phyloP scores from a whole-genome alignment of 768 basidiomycete species.

The Xerocomus brunneocitrinus region DNA sequence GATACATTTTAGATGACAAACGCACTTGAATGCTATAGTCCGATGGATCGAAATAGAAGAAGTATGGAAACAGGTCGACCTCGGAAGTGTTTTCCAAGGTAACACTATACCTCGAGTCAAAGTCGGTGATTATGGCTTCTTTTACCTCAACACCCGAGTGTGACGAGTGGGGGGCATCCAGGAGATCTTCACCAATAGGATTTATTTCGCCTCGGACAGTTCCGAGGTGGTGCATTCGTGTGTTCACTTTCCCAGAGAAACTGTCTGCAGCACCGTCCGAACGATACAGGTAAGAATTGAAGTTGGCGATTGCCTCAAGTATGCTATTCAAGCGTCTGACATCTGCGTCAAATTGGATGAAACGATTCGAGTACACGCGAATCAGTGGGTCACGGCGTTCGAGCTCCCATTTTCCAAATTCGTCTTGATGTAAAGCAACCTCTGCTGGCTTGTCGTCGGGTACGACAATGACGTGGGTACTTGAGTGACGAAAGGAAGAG shows the following conservation, averaged over 20 bases:
- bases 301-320: constrained; percentile 16
- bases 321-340: not conserved
- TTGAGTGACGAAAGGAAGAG: not conserved
- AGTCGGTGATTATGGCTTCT: constrained; percentile 11
- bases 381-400: constrained; percentile 17
- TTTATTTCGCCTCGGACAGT: not conserved
- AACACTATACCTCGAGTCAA: constrained; percentile 11
- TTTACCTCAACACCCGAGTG: constrained; percentile 2
- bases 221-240: constrained; percentile 10
- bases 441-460: constrained; percentile 9
- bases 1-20: not conserved
- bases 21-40: constrained; percentile 17
- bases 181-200: constrained; percentile 11
- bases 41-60: constrained; percentile 23
- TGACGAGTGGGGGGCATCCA: constrained; percentile 1
- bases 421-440: not conserved
- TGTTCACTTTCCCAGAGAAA: constrained; percentile 11
- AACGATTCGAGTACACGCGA: not conserved
- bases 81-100: constrained; percentile 17
- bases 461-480: constrained; percentile 7
- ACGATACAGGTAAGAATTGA: constrained; percentile 20
- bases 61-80: constrained; percentile 18
- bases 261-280: constrained; percentile 2
- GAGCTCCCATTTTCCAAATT: constrained; percentile 7
- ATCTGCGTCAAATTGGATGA: constrained; percentile 4